These are phyloP conservation scores for Exserohilum turcica DNA, from an alignment of 2,329 filamentous ascomycete genomes.

Conservation along the genomic window DNA sequence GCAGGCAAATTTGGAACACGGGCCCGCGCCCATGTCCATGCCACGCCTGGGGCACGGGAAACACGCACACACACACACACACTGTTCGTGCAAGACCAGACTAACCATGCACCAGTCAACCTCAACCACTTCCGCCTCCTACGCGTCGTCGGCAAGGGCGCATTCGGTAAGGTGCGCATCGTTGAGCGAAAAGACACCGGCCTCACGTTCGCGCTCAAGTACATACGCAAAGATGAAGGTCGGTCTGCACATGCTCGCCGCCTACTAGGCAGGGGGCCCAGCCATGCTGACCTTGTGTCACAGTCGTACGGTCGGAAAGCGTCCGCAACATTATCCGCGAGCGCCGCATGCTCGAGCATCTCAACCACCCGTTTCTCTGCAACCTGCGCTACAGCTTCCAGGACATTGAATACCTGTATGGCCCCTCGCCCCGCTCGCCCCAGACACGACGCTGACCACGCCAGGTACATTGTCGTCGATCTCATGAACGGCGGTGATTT, in stretches of 20 bases:
- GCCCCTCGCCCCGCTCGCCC: slow-evolving; percentile 6
- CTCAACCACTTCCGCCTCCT: slow-evolving; percentile 96
- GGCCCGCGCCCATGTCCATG: not conserved
- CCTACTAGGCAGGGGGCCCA: not conserved
- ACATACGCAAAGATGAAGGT: slow-evolving; percentile 99
- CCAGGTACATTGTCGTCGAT: slow-evolving; percentile 89
- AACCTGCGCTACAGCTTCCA: slow-evolving; percentile 99
- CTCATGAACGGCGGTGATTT: slow-evolving; percentile 97
- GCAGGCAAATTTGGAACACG: not conserved
- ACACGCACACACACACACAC: not conserved
- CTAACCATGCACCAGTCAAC: slow-evolving; percentile 68
- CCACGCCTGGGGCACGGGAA: not conserved
- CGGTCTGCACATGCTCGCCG: slow-evolving; percentile 59
- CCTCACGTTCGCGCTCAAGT: slow-evolving; percentile 94
- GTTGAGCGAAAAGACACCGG: slow-evolving; percentile 96
- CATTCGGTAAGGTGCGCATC: slow-evolving; percentile 98
- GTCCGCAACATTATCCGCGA: slow-evolving; percentile 98
- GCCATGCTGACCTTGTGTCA: slow-evolving; percentile 38
- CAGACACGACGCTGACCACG: slow-evolving; percentile 18
- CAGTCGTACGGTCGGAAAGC: slow-evolving; percentile 95
- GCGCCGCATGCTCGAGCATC: slow-evolving; percentile 94
- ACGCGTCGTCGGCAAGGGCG: slow-evolving; percentile 94
- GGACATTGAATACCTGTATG: slow-evolving; percentile 97
- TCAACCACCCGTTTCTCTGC: slow-evolving; percentile 97
- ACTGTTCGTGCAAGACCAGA: not conserved